These are phyloP conservation scores for Draba incana DNA, from an alignment of 345 rosid species.

Conservation along the genomic window DNA sequence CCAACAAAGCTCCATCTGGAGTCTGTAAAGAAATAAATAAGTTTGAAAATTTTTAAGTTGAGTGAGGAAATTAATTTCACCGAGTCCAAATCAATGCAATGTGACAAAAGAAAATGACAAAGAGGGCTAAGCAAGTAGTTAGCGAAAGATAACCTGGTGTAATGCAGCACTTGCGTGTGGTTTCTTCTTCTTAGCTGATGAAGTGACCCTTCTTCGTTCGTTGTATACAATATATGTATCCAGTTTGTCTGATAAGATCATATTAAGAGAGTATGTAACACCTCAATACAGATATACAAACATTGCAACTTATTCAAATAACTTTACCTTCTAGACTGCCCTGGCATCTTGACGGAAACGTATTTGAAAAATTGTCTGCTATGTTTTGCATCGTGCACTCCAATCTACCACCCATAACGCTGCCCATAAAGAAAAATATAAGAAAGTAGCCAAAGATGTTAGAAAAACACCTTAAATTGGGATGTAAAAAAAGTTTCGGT, in stretches of 20 bases:
- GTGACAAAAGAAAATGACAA: background rate
- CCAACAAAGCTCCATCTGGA: slow-evolving; percentile 88
- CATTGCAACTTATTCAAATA: slow-evolving; percentile 21
- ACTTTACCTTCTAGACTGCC: slow-evolving; percentile 70
- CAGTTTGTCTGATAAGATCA: slow-evolving; percentile 55
- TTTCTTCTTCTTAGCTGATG: slow-evolving; percentile 93
- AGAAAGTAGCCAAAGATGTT: slow-evolving; percentile 21
- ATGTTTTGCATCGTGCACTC: slow-evolving; percentile 99
- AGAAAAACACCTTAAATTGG: background rate
- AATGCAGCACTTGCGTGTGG: slow-evolving; percentile 59
- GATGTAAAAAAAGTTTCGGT: background rate
- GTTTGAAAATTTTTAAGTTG: background rate
- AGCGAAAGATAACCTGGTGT: slow-evolving; percentile 74
- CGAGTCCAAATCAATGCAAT: slow-evolving; percentile 22
- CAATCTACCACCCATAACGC: slow-evolving; percentile 86
- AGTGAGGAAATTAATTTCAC: background rate
- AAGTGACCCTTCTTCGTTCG: slow-evolving; percentile 85
- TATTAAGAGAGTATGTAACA: slow-evolving; percentile 15
- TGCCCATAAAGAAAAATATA: slow-evolving; percentile 39
- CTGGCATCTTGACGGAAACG: slow-evolving; percentile 64
- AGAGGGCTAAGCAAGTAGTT: slow-evolving; percentile 12
- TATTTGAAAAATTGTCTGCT: slow-evolving; percentile 77
- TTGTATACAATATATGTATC: slow-evolving; percentile 88
- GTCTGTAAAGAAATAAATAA: slow-evolving; percentile 58
- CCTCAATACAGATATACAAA: slow-evolving; percentile 20